phyloP scores from a whole-genome alignment of 2,329 filamentous ascomycete genomes.

The Xylariomycetidae sp. region DNA sequence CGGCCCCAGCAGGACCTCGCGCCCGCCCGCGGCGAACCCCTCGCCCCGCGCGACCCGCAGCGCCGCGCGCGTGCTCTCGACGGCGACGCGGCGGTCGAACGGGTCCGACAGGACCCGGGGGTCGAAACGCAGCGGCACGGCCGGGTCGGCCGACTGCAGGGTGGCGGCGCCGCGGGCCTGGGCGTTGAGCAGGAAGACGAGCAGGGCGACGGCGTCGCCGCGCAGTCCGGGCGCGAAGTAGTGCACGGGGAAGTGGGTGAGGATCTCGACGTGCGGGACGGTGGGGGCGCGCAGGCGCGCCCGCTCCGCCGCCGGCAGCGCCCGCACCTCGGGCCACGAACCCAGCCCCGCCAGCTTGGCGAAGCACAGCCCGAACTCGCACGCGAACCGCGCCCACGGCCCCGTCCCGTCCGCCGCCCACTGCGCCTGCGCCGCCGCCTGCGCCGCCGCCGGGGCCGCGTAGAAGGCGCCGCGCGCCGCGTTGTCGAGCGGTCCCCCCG shows the following conservation, averaged over 20 bases:
- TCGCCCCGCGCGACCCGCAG: slow-evolving; percentile 36
- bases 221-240: slow-evolving; percentile 34
- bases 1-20: slow-evolving; percentile 36
- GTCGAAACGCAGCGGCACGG: slow-evolving; percentile 45
- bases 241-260: slow-evolving; percentile 40
- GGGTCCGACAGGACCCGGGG: slow-evolving; percentile 46
- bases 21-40: slow-evolving; percentile 37
- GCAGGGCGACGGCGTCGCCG: slow-evolving; percentile 29
- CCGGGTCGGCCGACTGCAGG: slow-evolving; percentile 46
- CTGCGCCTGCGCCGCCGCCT: slow-evolving; percentile 39
- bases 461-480: slow-evolving; percentile 41
- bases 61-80: slow-evolving; percentile 41
- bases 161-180: slow-evolving; percentile 46
- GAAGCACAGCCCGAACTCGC: slow-evolving; percentile 35
- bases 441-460: slow-evolving; percentile 31
- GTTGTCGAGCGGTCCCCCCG: no score
- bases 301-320: slow-evolving; percentile 37
- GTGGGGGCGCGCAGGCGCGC: slow-evolving; percentile 40
- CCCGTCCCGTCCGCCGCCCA: slow-evolving; percentile 39
- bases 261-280: slow-evolving; percentile 52
- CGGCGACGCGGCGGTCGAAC: slow-evolving; percentile 46
- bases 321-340: slow-evolving; percentile 41
- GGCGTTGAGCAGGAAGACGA: slow-evolving; percentile 46
- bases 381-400: slow-evolving; percentile 33
- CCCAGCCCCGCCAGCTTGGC: slow-evolving; percentile 37